These are phyloP conservation scores for Cystobasidium ongulense DNA, from an alignment of 768 basidiomycete genomes.

Conservation along the genomic window DNA sequence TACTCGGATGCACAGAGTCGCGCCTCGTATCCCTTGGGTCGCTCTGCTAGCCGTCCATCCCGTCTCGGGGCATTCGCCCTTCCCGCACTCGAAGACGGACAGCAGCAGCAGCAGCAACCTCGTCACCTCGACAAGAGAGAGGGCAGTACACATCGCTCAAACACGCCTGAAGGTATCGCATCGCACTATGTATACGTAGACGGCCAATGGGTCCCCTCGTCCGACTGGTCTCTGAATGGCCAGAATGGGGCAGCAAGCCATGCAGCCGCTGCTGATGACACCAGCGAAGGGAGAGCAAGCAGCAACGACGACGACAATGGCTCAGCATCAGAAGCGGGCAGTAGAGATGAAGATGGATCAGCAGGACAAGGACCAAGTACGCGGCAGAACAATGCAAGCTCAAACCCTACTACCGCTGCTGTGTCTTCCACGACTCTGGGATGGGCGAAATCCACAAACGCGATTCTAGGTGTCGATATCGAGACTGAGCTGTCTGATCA, in stretches of 20 bases:
- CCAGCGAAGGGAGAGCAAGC: not conserved
- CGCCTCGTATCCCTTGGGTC: not conserved
- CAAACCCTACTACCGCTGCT: not conserved
- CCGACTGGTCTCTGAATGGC: conserved; percentile 24
- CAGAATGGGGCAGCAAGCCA: not conserved
- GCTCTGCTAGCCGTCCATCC: not conserved
- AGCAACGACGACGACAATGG: no score
- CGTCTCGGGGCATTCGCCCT: not conserved
- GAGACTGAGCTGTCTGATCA: not conserved
- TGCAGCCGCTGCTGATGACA: not conserved
- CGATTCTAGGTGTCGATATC: conserved; percentile 7
- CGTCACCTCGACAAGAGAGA: not conserved
- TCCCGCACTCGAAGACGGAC: not conserved
- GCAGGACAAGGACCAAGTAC: not conserved
- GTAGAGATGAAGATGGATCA: not conserved
- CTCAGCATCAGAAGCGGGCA: not conserved
- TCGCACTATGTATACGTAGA: conserved; percentile 13
- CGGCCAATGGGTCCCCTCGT: conserved; percentile 21
- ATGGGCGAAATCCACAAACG: conserved; percentile 20
- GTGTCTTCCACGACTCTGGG: not conserved
- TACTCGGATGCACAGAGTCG: not conserved
- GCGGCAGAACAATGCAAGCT: not conserved
- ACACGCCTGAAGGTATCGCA: not conserved
- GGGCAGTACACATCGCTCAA: not conserved
- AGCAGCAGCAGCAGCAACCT: not conserved